These are phyloP conservation scores for Penicillium maclennaniae DNA, from an alignment of 495 filamentous ascomycete species.

Conservation along the genomic window DNA sequence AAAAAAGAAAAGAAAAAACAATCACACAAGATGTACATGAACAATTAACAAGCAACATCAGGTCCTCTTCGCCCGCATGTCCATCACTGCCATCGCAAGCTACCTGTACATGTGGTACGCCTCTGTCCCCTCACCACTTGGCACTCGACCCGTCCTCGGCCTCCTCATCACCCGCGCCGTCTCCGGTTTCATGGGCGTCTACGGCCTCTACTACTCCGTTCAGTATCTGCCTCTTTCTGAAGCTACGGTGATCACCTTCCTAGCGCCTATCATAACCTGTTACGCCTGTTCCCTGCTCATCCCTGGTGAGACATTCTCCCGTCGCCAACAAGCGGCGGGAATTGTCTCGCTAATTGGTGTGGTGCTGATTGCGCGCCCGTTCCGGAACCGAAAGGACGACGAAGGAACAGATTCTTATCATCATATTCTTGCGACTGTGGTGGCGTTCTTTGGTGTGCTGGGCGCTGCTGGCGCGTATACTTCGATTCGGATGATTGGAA, in stretches of 20 bases:
- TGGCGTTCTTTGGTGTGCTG: conserved; percentile 76
- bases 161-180: conserved; percentile 68
- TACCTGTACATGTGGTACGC: conserved; percentile 72
- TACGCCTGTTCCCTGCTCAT: conserved; percentile 77
- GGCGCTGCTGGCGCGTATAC: conserved; percentile 77
- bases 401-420: conserved; percentile 48
- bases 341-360: conserved; percentile 77
- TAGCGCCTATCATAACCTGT: conserved; percentile 76
- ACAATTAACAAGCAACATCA: conserved; percentile 17
- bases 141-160: conserved; percentile 57
- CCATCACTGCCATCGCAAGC: conserved; percentile 64
- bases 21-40: too few relatives aligned
- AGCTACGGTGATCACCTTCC: conserved; percentile 89
- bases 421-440: conserved; percentile 66
- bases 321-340: conserved; percentile 70
- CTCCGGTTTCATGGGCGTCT: conserved; percentile 83
- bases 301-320: conserved; percentile 71
- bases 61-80: conserved; percentile 83
- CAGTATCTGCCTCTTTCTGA: conserved; percentile 86
- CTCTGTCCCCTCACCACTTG: conserved; percentile 65
- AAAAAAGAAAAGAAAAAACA: too few relatives aligned
- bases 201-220: conserved; percentile 75
- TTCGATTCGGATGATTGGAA: conserved; percentile 79
- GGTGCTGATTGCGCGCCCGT: conserved; percentile 76
- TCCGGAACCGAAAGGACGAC: conserved; percentile 25